Percentiles rank a stretch among this genome's conserved stretches.
phyloP scores from a whole-genome alignment of 176 grass and related monocot genomes.

The Cocos nucifera region DNA sequence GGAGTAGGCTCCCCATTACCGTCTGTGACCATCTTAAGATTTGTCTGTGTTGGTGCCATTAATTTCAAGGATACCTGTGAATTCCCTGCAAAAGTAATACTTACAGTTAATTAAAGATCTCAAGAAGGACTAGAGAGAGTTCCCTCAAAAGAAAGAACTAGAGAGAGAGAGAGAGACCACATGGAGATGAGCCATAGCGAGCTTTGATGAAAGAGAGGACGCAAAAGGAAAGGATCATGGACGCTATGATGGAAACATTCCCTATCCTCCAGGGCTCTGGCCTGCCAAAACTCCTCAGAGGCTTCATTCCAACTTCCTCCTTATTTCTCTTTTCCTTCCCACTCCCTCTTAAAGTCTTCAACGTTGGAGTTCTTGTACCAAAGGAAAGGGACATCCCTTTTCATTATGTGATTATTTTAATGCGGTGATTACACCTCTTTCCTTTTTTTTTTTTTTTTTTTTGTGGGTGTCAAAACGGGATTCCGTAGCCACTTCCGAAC shows the following conservation, averaged over 20 bases:
- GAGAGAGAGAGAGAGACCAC: not conserved
- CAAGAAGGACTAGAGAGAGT: not conserved
- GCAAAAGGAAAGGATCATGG: constrained; percentile 56
- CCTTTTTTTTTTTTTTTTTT: too few relatives aligned
- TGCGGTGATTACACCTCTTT: too few relatives aligned
- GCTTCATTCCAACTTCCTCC: constrained; percentile 32
- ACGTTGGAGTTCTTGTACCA: too few relatives aligned
- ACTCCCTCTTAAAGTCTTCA: too few relatives aligned
- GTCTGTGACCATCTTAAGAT: not conserved
- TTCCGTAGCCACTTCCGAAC: too few relatives aligned
- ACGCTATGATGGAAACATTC: constrained; percentile 46
- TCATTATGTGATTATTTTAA: too few relatives aligned
- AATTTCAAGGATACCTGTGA: not conserved
- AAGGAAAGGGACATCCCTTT: too few relatives aligned
- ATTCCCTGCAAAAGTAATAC: constrained; percentile 10
- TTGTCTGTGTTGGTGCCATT: not conserved
- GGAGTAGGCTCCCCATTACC: not conserved
- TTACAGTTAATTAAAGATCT: not conserved
- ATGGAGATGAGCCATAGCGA: constrained; percentile 43
- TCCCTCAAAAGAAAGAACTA: not conserved
- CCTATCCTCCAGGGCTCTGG: constrained; percentile 38
- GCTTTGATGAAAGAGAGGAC: constrained; percentile 51
- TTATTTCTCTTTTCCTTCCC: not conserved
- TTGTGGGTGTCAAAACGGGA: too few relatives aligned
- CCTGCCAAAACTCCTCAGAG: constrained; percentile 34